Conservation (phyloP, 768 basidiomycete genomes). For the Podaxis sp. region DNA sequence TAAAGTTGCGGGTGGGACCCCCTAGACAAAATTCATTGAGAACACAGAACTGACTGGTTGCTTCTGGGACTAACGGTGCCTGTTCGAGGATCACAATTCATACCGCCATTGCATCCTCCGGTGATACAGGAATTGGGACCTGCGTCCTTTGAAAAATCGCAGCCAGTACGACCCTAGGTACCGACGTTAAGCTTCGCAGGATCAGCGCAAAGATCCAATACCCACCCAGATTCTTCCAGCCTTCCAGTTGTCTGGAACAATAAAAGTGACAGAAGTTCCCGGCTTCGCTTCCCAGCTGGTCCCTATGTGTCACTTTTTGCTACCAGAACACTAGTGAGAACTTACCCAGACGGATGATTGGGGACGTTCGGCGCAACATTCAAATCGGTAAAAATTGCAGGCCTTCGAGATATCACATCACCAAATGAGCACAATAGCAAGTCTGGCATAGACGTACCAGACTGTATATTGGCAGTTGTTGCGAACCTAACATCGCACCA, state of each 20-base stretch:
- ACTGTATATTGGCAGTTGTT: conserved; percentile 64
- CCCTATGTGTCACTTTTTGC: not conserved
- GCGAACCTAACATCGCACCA: conserved; percentile 28
- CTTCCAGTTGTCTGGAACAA: conserved; percentile 60
- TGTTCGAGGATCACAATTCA: conserved; percentile 41
- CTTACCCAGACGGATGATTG: conserved; percentile 37
- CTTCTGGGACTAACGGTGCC: conserved; percentile 36
- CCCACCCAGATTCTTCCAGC: conserved; percentile 52
- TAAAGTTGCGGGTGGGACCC: conserved; percentile 61
- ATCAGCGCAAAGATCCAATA: not conserved
- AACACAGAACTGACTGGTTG: not conserved
- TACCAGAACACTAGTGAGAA: not conserved
- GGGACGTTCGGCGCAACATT: conserved; percentile 44
- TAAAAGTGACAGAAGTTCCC: conserved; percentile 35
- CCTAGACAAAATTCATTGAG: conserved; percentile 21
- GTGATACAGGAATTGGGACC: conserved; percentile 49
- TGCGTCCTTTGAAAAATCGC: conserved; percentile 47
- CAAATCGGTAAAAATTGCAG: conserved; percentile 52
- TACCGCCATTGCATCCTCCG: conserved; percentile 63
- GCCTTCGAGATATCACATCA: conserved; percentile 20
- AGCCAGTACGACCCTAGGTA: conserved; percentile 52
- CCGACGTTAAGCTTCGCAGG: not conserved
- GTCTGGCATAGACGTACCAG: conserved; percentile 35
- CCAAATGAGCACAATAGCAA: not conserved
- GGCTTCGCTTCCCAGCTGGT: conserved; percentile 37